A percentile compares a stretch with the other conserved stretches of the same genome.
Conservation (phyloP, 371 early-diverging fungal genomes). For the Massospora cicadina region DNA sequence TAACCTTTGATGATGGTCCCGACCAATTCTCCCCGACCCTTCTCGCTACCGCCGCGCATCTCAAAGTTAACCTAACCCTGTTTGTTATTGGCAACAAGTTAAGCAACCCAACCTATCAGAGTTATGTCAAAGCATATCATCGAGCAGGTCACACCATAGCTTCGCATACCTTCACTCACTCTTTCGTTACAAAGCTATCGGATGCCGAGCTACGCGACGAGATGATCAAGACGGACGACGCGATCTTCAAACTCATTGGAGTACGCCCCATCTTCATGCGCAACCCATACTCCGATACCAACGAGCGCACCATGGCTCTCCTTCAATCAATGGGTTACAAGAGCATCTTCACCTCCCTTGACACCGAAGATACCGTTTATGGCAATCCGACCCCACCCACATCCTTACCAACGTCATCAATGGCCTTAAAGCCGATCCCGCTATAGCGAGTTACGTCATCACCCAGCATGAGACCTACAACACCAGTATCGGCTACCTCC, state of each 20-base stretch:
- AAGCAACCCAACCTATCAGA: background rate
- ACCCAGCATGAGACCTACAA: no score
- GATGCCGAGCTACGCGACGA: constrained; percentile 19
- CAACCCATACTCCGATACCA: constrained; percentile 13
- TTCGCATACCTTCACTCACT: constrained; percentile 31
- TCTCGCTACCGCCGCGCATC: constrained; percentile 23
- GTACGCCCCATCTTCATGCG: constrained; percentile 27
- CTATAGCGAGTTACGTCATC: no score
- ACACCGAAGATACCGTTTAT: no score
- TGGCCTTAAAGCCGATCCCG: no score
- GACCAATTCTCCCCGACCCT: constrained; percentile 11
- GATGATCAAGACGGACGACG: constrained; percentile 16
- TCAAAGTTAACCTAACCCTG: constrained; percentile 39
- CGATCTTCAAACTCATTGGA: constrained; percentile 20
- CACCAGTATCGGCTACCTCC: no score
- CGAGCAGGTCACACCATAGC: constrained; percentile 26
- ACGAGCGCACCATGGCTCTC: background rate
- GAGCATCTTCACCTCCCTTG: constrained; percentile 13
- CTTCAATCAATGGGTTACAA: constrained; percentile 8
- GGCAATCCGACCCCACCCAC: no score
- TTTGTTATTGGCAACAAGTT: constrained; percentile 33
- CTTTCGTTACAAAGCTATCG: constrained; percentile 20
- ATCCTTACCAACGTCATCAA: no score
- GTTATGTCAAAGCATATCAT: background rate
- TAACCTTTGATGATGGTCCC: constrained; percentile 17